Evolutionary conservation across 2,329 filamentous ascomycete genomes (phyloP), one percentile per base, ranked within the genome.

Genomic region (Aspergillus sp.): DNA sequence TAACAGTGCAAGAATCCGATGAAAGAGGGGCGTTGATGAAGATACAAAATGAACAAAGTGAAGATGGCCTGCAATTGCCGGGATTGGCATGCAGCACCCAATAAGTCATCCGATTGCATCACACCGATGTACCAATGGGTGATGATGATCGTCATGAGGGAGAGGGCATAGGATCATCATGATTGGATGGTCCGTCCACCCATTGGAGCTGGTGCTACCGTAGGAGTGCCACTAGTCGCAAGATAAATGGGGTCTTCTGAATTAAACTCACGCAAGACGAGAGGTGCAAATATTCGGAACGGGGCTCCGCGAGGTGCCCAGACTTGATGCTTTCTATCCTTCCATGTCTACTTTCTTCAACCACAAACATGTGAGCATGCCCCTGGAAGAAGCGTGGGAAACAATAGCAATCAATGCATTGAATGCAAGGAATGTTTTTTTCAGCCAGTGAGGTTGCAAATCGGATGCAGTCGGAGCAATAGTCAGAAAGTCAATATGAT

Each of bases 41-140:
- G 47, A 50, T 28, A 50, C 32, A 5, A 13, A 13, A 36, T 36
- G 12, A 36, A 15, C 10, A 15, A 13, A 36, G 32, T 36, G 32
- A 36, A 13, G 5, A 12, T 12, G 12, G 5, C 12, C 12, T 36
- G 32, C 32, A 36, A 36, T 13, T 13, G 32, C 21, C 12, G 21
- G 13, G n/a, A 50, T 17, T 19, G 25, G 23, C 47, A 30, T 30
- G 28, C 28, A 30, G 28, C 28, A 30, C 28, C 28, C 47, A 17
- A 49, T 49, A 25, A 49, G n/a, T 49, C 15, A n/a, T 50, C 23
- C 25, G 25, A 50, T 50, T 32, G 47, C 47, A 50, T 50, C 47
- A 50, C 23, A 17, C 21, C 45, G 45, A 49, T 49, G 45, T 13
- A n/a, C 23, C 45, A 49, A 49, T 25, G 15, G 23, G 45, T 49